Base-by-base conservation (phyloP, 2,329 filamentous ascomycete species). In the Calonectria pteridis region DNA sequence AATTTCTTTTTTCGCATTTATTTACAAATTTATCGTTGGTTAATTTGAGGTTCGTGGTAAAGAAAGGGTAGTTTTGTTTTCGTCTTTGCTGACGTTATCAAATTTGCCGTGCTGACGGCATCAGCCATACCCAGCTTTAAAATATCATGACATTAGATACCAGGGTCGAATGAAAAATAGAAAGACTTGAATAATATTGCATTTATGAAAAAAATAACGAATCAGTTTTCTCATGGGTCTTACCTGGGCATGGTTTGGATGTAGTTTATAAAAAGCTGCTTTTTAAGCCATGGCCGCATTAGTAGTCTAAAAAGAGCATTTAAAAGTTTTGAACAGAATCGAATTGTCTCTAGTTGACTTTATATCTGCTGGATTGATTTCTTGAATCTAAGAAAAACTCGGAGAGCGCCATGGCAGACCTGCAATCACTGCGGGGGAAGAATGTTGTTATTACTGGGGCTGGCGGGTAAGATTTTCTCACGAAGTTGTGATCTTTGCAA, bases 371-470 rank as follows among this genome's bases (percentile, higher is more conserved):
- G n/a, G n/a, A n/a, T n/a, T n/a, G n/a, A n/a, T 4, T 50, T 50
- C 26, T 10, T 9, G 26, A 50, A 26, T 6, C 46, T 50, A 50
- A n/a, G 26, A 6, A 50, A 10, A 26, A 50, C 3, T 50, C 13
- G 14, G n/a, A 2, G 46, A 50, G n/a, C 5, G n/a, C 46, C 46
- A 50, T 50, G 46, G 46, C 46, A 88, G 89, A 80, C 85, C 91
- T 35, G 85, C 86, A 43, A 26, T 50, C 46, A 23, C 20, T 50
- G 6, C 46, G n/a, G 26, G 89, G 89, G 83, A 91, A 91, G 84
- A 91, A 91, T 81, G 88, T 89, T 83, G 83, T 97, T 82, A 90
- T 97, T 85, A 97, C 95, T 66, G 95, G 95, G 81, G 95, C 93
- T 77, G 95, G 93, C 81, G 94, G 94, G 94, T 96, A 90, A 84